phyloP scores from a whole-genome alignment of 371 early-diverging fungal species.

The Conidiobolus incongruus region DNA sequence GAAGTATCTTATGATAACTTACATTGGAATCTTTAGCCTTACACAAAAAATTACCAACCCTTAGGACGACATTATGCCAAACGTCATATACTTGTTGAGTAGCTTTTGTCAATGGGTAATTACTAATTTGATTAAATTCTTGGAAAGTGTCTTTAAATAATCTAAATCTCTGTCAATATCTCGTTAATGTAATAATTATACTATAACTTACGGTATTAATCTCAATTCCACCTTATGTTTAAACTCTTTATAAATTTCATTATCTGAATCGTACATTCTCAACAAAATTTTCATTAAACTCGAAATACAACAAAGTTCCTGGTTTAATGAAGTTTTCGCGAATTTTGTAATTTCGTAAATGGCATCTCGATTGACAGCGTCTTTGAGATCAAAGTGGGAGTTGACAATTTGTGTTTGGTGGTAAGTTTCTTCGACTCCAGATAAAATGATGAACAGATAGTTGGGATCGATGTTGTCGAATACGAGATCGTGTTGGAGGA shows the following conservation, averaged over 20 bases:
- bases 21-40: neutral
- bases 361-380: constrained; percentile 1
- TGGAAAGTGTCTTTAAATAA: constrained; percentile 1
- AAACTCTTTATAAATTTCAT: neutral
- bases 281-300: constrained; percentile 2
- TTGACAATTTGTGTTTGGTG: constrained; percentile 68
- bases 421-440: constrained; percentile 59
- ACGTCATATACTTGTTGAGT: constrained; percentile 1
- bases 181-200: too few relatives aligned
- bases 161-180: neutral
- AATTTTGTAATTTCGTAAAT: constrained; percentile 2
- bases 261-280: constrained; percentile 2
- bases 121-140: neutral
- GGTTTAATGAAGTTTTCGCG: constrained; percentile 1
- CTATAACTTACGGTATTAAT: constrained; percentile 1
- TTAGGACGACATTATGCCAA: constrained; percentile 2
- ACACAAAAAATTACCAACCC: constrained; percentile 4
- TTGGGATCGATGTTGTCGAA: constrained; percentile 28
- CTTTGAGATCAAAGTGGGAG: constrained; percentile 18
- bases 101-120: neutral
- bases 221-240: neutral
- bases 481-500: constrained; percentile 26
- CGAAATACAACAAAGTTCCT: neutral
- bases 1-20: neutral
- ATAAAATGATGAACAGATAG: constrained; percentile 40